Percentiles rank a stretch among this genome's conserved stretches.
Evolutionary conservation across 2,329 filamentous ascomycete species (phyloP).

Genomic region (Epichloe uncinata): DNA sequence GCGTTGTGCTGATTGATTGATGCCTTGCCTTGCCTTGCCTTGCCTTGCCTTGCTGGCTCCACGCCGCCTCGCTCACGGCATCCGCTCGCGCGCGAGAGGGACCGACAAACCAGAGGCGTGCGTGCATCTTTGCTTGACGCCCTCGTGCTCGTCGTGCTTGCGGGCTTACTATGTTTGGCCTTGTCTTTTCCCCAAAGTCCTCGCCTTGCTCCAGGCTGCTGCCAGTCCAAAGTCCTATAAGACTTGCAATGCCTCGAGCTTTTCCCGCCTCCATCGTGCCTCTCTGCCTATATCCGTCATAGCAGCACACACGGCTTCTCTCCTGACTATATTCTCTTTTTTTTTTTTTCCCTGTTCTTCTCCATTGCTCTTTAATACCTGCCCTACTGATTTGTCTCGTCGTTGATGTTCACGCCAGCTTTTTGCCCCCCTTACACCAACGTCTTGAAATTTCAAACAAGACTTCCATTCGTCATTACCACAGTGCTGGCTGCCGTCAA

Average conservation of each 20-base stretch:
- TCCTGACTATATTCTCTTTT: slow-evolving; percentile 7
- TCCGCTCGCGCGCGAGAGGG: not conserved
- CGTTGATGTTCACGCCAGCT: not conserved
- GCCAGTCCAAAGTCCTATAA: slow-evolving; percentile 28
- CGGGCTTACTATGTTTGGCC: not conserved
- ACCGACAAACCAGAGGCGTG: not conserved
- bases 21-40: too few relatives aligned
- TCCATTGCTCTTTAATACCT: slow-evolving; percentile 2
- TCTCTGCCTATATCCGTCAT: slow-evolving; percentile 14
- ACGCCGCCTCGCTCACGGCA: not conserved
- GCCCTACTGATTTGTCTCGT: slow-evolving; percentile 4
- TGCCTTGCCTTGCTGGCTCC: too few relatives aligned
- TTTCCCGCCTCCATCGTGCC: slow-evolving; percentile 12
- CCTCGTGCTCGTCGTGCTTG: not conserved
- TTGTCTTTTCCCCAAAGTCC: not conserved
- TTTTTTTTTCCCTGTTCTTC: slow-evolving; percentile 6
- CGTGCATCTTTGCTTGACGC: not conserved
- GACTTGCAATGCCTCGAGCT: slow-evolving; percentile 37
- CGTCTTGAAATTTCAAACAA: not conserved
- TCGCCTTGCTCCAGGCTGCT: slow-evolving; percentile 3
- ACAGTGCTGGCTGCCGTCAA: not conserved
- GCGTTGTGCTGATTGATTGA: not conserved
- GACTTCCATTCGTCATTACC: not conserved
- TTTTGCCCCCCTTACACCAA: not conserved
- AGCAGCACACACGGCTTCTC: slow-evolving; percentile 6